Evolutionary conservation across 2,329 filamentous ascomycete genomes (phyloP).

Genomic region (Thermothelomyces thermophilus): DNA sequence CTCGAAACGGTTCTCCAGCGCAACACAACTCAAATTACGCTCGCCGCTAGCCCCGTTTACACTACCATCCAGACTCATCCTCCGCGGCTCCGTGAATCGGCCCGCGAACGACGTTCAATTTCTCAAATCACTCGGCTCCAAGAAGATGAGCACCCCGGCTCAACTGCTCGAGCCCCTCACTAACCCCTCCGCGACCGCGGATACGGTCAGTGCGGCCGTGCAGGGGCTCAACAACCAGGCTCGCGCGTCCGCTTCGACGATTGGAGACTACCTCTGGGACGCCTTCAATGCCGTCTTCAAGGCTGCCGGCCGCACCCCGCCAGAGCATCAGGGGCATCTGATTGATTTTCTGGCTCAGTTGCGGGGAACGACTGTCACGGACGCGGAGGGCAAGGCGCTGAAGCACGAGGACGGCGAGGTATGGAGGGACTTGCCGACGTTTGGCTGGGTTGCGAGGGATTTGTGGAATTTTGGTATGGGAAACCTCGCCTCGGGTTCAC

Average conservation of each 20-base stretch:
- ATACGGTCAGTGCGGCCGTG: conserved; percentile 9
- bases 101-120: too few species aligned
- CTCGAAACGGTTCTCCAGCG: too few species aligned
- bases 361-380: conserved; percentile 15
- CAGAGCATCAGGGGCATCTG: conserved; percentile 21
- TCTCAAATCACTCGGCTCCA: not conserved
- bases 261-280: conserved; percentile 22
- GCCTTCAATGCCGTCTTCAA: conserved; percentile 23
- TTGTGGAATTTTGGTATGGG: conserved; percentile 26
- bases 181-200: not conserved
- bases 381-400: conserved; percentile 20
- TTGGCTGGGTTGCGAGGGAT: conserved; percentile 26
- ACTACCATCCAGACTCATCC: too few species aligned
- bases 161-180: conserved; percentile 6
- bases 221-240: conserved; percentile 12
- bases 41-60: too few species aligned
- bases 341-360: conserved; percentile 23
- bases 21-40: too few species aligned
- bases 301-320: conserved; percentile 20
- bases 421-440: conserved; percentile 28
- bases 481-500: not conserved
- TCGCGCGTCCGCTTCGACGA: not conserved
- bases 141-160: conserved; percentile 1
- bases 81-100: too few species aligned
- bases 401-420: conserved; percentile 20